Conservation (phyloP, 768 basidiomycete genomes). For the Auriscalpium microsporum region DNA sequence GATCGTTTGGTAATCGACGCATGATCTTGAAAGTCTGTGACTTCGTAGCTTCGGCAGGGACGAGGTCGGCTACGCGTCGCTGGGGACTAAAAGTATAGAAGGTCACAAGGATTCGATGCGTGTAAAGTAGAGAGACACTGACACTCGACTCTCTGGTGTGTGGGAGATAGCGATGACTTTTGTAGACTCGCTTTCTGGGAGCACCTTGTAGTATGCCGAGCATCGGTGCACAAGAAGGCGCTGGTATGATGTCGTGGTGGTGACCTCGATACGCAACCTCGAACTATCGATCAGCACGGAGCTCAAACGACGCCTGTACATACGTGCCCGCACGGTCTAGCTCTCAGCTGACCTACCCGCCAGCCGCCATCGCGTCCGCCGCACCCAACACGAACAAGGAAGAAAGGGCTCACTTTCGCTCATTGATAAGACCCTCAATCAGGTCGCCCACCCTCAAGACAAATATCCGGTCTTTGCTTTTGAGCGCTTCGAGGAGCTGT, state of each 20-base stretch:
- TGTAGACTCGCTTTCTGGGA: slow-evolving; percentile 55
- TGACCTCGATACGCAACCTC: slow-evolving; percentile 58
- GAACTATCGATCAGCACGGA: not conserved
- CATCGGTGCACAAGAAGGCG: slow-evolving; percentile 82
- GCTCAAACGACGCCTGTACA: too few species aligned
- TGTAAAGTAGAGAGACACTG: slow-evolving; percentile 24
- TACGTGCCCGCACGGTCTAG: not conserved
- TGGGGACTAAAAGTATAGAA: slow-evolving; percentile 42
- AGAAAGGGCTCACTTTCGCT: slow-evolving; percentile 49
- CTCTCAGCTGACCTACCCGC: not conserved
- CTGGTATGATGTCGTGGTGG: slow-evolving; percentile 72
- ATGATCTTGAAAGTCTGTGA: slow-evolving; percentile 87
- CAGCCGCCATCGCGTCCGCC: not conserved
- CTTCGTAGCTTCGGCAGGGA: slow-evolving; percentile 59
- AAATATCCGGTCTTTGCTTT: slow-evolving; percentile 81
- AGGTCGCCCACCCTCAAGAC: slow-evolving; percentile 83
- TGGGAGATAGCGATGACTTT: slow-evolving; percentile 54
- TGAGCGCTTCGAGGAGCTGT: slow-evolving; percentile 78
- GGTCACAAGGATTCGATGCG: slow-evolving; percentile 4
- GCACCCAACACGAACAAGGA: not conserved
- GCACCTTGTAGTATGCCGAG: slow-evolving; percentile 70
- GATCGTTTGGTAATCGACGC: slow-evolving; percentile 54
- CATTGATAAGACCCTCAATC: slow-evolving; percentile 73
- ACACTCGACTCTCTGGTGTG: slow-evolving; percentile 70
- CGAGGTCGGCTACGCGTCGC: slow-evolving; percentile 65